Evolutionary conservation across 108 stramenopile species (phyloP).

Genomic region (Parietichytrium sp.): DNA sequence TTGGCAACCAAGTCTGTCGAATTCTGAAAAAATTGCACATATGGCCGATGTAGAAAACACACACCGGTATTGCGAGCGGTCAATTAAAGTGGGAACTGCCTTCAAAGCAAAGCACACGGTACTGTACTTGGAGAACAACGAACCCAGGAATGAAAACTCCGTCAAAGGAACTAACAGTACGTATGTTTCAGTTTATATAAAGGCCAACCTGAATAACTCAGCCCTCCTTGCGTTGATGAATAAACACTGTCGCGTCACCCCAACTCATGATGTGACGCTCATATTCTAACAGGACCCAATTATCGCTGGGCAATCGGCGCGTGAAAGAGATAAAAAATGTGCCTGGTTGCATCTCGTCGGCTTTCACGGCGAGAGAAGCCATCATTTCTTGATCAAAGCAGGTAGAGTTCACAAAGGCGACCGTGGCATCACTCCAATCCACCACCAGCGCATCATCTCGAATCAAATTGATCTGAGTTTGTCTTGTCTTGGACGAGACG

Average conservation of each 20-base stretch:
- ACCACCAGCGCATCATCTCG: slow-evolving; percentile 52
- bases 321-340: slow-evolving; percentile 66
- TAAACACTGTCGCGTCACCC: slow-evolving; percentile 66
- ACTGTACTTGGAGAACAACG: too few species aligned
- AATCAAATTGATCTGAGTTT: slow-evolving; percentile 43
- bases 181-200: too few species aligned
- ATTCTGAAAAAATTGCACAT: too few species aligned
- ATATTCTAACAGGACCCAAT: slow-evolving; percentile 51
- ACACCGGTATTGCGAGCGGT: too few species aligned
- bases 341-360: slow-evolving; percentile 53
- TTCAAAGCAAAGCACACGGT: too few species aligned
- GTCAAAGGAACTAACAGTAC: too few species aligned
- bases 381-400: slow-evolving; percentile 64
- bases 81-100: too few species aligned
- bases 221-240: slow-evolving; percentile 43
- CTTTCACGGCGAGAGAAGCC: slow-evolving; percentile 46
- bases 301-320: slow-evolving; percentile 46
- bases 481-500: background rate
- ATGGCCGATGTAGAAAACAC: too few species aligned
- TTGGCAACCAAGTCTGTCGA: too few species aligned
- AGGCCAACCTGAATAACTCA: too few species aligned
- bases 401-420: slow-evolving; percentile 66
- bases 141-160: too few species aligned
- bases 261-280: slow-evolving; percentile 60
- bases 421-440: slow-evolving; percentile 66